Base-by-base conservation (phyloP, 495 filamentous ascomycete species). In the Penicillium canescens region DNA sequence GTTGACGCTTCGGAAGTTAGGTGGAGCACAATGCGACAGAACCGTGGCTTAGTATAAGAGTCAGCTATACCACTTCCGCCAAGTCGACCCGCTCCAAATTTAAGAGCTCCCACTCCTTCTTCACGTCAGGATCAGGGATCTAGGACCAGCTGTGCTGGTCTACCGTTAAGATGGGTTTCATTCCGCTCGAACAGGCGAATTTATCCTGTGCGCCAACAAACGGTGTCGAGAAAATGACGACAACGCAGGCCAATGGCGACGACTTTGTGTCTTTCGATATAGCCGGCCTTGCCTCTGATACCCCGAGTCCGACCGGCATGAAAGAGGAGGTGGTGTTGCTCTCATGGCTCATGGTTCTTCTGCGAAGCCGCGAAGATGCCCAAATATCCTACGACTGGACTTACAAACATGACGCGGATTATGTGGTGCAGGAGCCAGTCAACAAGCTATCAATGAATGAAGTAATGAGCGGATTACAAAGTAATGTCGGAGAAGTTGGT, bases 321-420 rank as follows among this genome's bases (percentile, higher is more conserved):
- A 70, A 46, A 20, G 71, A 76, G 18, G 71, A 75, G n/a, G 33
- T 72, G 9, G 21, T 78, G 35, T 61, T 79, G 1, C 34, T 73
- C 13, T 68, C 76, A n/a, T 79, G 76, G 76, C 61, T 76, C 5
- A 60, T 77, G 16, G 62, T 71, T 28, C 69, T 79, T 16, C 41
- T 77, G 53, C 61, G 62, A 6, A 71, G 67, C 2, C 58, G 54
- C 7, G 76, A 79, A 63, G 71, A 73, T 21, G 62, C 55, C 21
- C 65, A 70, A n/a, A 31, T 64, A 16, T 42, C 35, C 12, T 78
- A 56, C 50, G 71, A 76, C 8, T 79, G 75, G 75, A 50, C 65
- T 2, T 72, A 72, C 48, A 54, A 52, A 4, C 23, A 9, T 13
- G 31, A 35, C 42, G 40, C 51, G 12, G 18, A 52, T 40, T 43